Evolutionary conservation across 2,329 filamentous ascomycete genomes (phyloP).

Genomic region (Ceratocystis lukuohia): DNA sequence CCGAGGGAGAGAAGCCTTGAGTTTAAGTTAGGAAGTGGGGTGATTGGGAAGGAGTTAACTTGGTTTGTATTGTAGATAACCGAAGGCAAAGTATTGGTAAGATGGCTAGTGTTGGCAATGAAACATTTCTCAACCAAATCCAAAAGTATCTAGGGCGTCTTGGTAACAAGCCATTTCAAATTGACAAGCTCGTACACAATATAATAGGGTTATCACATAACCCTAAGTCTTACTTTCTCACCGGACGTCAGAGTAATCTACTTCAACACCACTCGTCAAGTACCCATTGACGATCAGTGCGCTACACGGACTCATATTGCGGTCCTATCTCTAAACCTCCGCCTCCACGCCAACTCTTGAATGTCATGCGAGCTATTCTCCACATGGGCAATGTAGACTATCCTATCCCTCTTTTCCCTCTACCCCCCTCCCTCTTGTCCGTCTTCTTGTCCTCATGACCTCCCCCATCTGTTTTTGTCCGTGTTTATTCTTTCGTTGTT

Average conservation of each 20-base stretch:
- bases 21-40: not conserved
- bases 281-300: not conserved
- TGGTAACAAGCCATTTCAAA: not conserved
- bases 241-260: conserved; percentile 6
- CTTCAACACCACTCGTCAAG: not conserved
- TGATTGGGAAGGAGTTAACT: not conserved
- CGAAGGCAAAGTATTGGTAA: not conserved
- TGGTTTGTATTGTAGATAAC: not conserved
- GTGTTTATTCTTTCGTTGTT: not conserved
- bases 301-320: not conserved
- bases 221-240: not conserved
- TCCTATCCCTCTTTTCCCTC: not conserved
- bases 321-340: not conserved
- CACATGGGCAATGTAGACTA: not conserved
- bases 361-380: conserved; percentile 1
- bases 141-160: not conserved
- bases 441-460: too few relatives aligned
- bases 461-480: not conserved
- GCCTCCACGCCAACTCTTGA: not conserved
- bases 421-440: not conserved
- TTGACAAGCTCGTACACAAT: too few relatives aligned
- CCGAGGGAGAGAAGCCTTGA: not conserved
- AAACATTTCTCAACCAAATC: too few relatives aligned
- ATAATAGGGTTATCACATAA: not conserved
- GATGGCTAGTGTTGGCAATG: not conserved